Evolutionary conservation across 768 basidiomycete species (phyloP).

Genomic region (Favolaschia claudopus): DNA sequence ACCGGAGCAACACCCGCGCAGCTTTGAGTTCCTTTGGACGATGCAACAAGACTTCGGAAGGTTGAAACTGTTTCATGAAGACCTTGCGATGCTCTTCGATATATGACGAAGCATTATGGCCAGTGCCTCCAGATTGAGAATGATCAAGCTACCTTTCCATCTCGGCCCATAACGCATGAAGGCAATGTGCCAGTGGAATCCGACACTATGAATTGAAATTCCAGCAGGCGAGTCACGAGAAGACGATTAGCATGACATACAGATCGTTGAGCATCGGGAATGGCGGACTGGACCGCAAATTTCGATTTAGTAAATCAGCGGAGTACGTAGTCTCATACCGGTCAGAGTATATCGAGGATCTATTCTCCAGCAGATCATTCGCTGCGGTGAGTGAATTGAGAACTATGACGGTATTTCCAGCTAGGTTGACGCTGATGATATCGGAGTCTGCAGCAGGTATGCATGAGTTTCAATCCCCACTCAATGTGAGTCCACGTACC

Average conservation of each 20-base stretch:
- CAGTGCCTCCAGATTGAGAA: not conserved
- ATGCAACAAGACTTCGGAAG: slow-evolving; percentile 2
- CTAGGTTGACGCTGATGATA: slow-evolving; percentile 4
- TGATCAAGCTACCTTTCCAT: not conserved
- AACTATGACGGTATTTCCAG: slow-evolving; percentile 12
- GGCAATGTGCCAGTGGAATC: not conserved
- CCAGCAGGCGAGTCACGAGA: too few species aligned
- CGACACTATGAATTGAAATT: not conserved
- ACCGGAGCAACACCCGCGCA: slow-evolving; percentile 2
- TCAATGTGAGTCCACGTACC: not conserved
- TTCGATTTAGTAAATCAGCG: not conserved
- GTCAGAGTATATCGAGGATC: slow-evolving; percentile 14
- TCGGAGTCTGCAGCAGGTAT: slow-evolving; percentile 5
- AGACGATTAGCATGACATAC: too few species aligned
- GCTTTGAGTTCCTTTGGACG: slow-evolving; percentile 6
- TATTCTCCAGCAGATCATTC: slow-evolving; percentile 4
- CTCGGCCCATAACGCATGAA: not conserved
- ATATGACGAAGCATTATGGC: not conserved
- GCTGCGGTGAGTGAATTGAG: not conserved
- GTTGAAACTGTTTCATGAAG: slow-evolving; percentile 13
- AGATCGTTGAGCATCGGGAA: slow-evolving; percentile 21
- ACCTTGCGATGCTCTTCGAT: slow-evolving; percentile 4
- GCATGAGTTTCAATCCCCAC: not conserved
- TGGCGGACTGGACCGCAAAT: not conserved
- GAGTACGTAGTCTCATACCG: not conserved